phyloP scores from a whole-genome alignment of 306 rosid genomes.

The Lablab purpureus region DNA sequence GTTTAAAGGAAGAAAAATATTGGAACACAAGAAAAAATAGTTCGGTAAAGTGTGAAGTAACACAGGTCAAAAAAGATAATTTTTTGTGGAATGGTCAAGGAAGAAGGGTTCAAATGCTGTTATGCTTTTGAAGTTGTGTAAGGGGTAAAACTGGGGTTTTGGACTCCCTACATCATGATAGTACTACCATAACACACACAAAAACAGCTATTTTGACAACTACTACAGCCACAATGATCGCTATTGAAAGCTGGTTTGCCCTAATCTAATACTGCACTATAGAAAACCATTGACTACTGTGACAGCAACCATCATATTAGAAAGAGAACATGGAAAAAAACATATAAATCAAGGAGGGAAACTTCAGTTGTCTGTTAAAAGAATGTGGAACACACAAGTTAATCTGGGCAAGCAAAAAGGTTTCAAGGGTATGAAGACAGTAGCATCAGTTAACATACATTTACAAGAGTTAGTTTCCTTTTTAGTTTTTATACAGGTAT shows the following conservation, averaged over 20 bases:
- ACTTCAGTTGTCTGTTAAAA: conserved; percentile 1
- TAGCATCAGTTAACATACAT: conserved; percentile 9
- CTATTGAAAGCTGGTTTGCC: background rate
- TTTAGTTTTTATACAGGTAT: background rate
- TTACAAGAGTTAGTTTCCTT: background rate
- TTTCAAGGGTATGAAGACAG: conserved; percentile 17
- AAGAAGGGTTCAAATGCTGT: background rate
- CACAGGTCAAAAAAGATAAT: background rate
- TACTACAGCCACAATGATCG: background rate
- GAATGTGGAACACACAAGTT: conserved; percentile 11
- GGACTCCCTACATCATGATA: background rate
- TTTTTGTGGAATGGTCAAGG: background rate
- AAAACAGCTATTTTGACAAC: background rate
- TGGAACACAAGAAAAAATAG: background rate
- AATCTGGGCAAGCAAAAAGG: conserved; percentile 19
- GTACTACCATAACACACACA: background rate
- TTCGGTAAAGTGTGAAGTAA: background rate
- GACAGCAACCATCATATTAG: background rate
- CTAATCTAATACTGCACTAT: background rate
- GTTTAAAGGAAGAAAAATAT: background rate
- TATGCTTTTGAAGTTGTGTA: background rate
- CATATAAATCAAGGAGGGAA: conserved; percentile 1
- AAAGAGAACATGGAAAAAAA: background rate
- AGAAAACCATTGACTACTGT: background rate
- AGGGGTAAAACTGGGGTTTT: background rate